Evolutionary conservation across 2,329 filamentous ascomycete species (phyloP), one percentile per base, ranked within the genome.

Genomic region (Chrysoporthe deuterocubensis): DNA sequence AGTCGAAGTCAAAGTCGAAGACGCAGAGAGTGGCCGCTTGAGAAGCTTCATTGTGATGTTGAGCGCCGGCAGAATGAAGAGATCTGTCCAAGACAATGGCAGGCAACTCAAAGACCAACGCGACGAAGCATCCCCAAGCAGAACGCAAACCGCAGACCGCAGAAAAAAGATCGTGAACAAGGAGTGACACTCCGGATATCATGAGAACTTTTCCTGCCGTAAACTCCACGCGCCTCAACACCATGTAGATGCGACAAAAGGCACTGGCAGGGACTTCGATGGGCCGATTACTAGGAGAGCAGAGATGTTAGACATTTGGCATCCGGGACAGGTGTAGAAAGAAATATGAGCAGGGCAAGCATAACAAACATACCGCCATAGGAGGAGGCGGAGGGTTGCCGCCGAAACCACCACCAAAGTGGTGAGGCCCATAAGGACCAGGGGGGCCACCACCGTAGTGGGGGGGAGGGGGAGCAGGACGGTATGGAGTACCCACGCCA

Each of bases 401-500:
- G 54, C 63, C 63, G 16, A 59, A 65, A 40, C 68, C 68, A 71
- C 80, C 82, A 63, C 82, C 82, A 74, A 84, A 85, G 70, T 82
- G 82, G 71, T 79, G 80, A 70, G 81, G 81, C 26, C 81, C 82
- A 66, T 82, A 83, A 64, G 78, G 79, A 62, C 80, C 81, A 72
- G 82, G 81, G 62, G 76, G 79, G 65, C 69, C 73, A 52, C 74
- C 72, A 67, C 80, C 80, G 78, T 85, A 87, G 76, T 86, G 84
- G 69, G 84, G 84, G 54, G 84, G 84, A 59, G 84, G 84, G 66
- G 96, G 96, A 62, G 96, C 96, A 71, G 96, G 96, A 72, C 96
- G 92, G 83, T 99, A 98, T 68, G 96, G 96, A 73, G 96, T 98
- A 73, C 96, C 96, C 69, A 97, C 96, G 67, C 96, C 96, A 71